A percentile compares a stretch with the other conserved stretches of the same genome.
Conservation (phyloP, 2,329 filamentous ascomycete species). For the Ceratocystis cacaofunesta region DNA sequence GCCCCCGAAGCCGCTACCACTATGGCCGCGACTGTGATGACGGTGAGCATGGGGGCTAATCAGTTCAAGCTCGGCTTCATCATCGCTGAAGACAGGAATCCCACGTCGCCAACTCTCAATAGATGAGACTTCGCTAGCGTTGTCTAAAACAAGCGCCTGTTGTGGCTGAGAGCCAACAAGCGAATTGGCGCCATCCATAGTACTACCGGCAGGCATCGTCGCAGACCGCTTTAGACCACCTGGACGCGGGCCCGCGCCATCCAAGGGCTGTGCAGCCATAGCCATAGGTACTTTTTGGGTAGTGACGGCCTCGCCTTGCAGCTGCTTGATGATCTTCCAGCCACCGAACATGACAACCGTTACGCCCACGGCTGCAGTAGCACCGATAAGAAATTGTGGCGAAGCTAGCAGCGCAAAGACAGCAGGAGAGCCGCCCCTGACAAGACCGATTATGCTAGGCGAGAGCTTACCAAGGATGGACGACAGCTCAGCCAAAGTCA, state of each 20-base stretch:
- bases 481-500: constrained; percentile 84
- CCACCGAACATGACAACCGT: constrained; percentile 92
- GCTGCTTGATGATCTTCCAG: constrained; percentile 91
- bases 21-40: constrained; percentile 23
- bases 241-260: background rate
- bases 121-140: constrained; percentile 33
- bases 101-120: constrained; percentile 47
- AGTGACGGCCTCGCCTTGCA: constrained; percentile 32
- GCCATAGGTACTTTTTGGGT: constrained; percentile 23
- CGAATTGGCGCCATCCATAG: constrained; percentile 19
- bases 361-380: constrained; percentile 76
- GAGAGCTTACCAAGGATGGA: constrained; percentile 70
- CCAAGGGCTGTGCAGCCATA: constrained; percentile 10
- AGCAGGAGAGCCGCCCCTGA: constrained; percentile 71
- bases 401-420: constrained; percentile 76
- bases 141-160: constrained; percentile 41
- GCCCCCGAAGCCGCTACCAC: constrained; percentile 19
- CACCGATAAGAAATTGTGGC: constrained; percentile 88
- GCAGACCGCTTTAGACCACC: constrained; percentile 2
- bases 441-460: constrained; percentile 56
- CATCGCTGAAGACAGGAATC: constrained; percentile 27
- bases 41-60: constrained; percentile 42
- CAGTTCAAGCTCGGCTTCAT: constrained; percentile 39
- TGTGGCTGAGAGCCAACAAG: constrained; percentile 25
- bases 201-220: constrained; percentile 17